phyloP scores from a whole-genome alignment of 1,284 basidiomycete species.

The Fomitopsis palustris region DNA sequence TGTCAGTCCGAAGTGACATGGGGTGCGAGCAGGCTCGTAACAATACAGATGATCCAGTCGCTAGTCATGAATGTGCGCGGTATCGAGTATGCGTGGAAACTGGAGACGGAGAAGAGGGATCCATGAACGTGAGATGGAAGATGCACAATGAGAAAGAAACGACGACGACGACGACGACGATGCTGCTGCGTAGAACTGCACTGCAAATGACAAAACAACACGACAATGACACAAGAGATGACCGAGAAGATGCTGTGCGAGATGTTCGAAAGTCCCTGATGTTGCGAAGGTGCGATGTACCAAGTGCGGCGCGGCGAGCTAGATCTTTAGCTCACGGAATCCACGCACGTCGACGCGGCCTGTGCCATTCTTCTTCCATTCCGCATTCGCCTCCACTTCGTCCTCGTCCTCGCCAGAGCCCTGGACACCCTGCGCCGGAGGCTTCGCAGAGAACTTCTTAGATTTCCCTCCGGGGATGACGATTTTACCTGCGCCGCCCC shows the following conservation, averaged over 20 bases:
- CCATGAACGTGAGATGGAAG: background rate
- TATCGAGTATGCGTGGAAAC: background rate
- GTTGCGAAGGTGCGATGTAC: background rate
- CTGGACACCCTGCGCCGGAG: slow-evolving; percentile 19
- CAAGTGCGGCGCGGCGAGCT: slow-evolving; percentile 6
- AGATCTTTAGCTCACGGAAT: slow-evolving; percentile 79
- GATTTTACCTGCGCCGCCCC: slow-evolving; percentile 45
- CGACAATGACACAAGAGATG: background rate
- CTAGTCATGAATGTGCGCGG: background rate
- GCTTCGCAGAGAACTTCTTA: slow-evolving; percentile 28
- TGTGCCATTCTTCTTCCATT: slow-evolving; percentile 72
- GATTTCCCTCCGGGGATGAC: slow-evolving; percentile 54
- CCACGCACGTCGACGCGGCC: slow-evolving; percentile 76
- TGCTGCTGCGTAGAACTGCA: background rate
- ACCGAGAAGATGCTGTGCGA: slow-evolving; percentile 13
- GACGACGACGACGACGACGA: background rate
- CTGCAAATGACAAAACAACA: slow-evolving; percentile 5
- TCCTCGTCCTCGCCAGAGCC: slow-evolving; percentile 26
- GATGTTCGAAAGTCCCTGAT: slow-evolving; percentile 1
- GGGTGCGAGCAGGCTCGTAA: background rate
- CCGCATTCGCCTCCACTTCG: slow-evolving; percentile 35
- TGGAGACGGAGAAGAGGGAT: background rate
- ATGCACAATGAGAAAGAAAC: background rate
- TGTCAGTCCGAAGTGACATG: background rate
- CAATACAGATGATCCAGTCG: slow-evolving; percentile 3